These are phyloP conservation scores for Cytospora mali DNA, from an alignment of 2,329 filamentous ascomycete genomes.

Conservation along the genomic window DNA sequence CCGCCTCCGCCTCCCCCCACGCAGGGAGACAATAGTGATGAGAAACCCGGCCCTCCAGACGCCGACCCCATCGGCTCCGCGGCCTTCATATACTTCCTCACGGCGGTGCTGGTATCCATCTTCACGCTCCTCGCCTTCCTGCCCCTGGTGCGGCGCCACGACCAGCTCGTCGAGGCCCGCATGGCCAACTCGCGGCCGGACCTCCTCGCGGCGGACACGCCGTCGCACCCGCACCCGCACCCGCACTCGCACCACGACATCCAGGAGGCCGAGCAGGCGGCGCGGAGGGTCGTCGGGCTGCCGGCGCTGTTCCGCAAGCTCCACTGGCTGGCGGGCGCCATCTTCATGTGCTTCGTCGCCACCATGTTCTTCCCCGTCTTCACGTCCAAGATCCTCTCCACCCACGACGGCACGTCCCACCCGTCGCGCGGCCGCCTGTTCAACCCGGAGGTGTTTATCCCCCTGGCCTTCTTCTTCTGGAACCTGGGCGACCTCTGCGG, in stretches of 20 bases:
- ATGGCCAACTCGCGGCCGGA: slow-evolving; percentile 41
- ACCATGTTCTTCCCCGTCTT: slow-evolving; percentile 95
- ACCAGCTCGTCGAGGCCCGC: slow-evolving; percentile 53
- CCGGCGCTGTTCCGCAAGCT: slow-evolving; percentile 74
- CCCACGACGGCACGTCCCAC: slow-evolving; percentile 33
- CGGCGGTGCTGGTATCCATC: slow-evolving; percentile 76
- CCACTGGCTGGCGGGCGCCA: slow-evolving; percentile 72
- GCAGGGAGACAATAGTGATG: slow-evolving; percentile 12
- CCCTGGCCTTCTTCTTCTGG: slow-evolving; percentile 89
- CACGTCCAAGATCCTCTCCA: slow-evolving; percentile 67
- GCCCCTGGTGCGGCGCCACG: slow-evolving; percentile 67
- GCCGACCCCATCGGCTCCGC: slow-evolving; percentile 57
- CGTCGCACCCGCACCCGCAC: slow-evolving; percentile 46
- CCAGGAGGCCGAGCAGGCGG: slow-evolving; percentile 55
- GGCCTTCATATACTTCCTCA: slow-evolving; percentile 89
- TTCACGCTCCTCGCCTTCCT: slow-evolving; percentile 73
- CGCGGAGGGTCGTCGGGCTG: slow-evolving; percentile 57
- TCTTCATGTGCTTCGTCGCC: slow-evolving; percentile 78
- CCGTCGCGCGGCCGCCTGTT: slow-evolving; percentile 56
- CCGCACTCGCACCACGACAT: slow-evolving; percentile 53
- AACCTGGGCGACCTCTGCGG: slow-evolving; percentile 85
- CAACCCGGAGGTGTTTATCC: slow-evolving; percentile 78
- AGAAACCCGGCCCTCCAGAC: slow-evolving; percentile 33
- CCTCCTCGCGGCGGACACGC: slow-evolving; percentile 18
- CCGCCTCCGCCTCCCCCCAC: slow-evolving; percentile 39